These are phyloP conservation scores for Plasmodium malariae DNA, from an alignment of 169 alveolate species.

Conservation along the genomic window DNA sequence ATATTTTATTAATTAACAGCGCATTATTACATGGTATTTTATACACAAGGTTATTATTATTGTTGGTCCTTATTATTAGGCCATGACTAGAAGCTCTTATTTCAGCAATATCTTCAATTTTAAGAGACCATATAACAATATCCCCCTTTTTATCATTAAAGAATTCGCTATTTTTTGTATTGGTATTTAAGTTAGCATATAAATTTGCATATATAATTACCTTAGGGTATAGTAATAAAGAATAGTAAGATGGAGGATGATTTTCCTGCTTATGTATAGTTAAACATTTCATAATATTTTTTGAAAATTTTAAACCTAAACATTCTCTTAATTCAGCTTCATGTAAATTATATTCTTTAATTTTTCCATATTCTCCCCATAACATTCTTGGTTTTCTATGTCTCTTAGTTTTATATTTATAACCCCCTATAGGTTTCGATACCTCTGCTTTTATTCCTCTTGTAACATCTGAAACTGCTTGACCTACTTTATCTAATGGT, in stretches of 20 bases:
- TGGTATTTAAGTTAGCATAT: constrained; percentile 28
- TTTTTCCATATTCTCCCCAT: constrained; percentile 89
- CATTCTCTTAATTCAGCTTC: constrained; percentile 89
- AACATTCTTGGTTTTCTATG: constrained; percentile 92
- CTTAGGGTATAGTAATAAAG: constrained; percentile 63
- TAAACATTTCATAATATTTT: constrained; percentile 83
- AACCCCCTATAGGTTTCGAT: constrained; percentile 86
- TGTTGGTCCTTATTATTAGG: constrained; percentile 29
- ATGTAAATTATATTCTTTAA: constrained; percentile 82
- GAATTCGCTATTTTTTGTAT: constrained; percentile 18
- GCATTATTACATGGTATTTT: constrained; percentile 76
- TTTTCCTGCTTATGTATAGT: constrained; percentile 75
- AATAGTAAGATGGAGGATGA: constrained; percentile 70
- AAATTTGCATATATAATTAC: constrained; percentile 72
- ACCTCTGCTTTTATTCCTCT: constrained; percentile 91
- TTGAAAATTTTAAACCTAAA: constrained; percentile 85
- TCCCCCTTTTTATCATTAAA: constrained; percentile 42
- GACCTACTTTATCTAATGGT: constrained; percentile 93
- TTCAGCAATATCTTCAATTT: constrained; percentile 67
- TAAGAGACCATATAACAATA: constrained; percentile 74
- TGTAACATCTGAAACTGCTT: constrained; percentile 92
- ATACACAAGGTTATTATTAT: constrained; percentile 18
- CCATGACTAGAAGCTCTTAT: constrained; percentile 76
- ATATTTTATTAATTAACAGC: constrained; percentile 45
- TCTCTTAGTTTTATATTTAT: constrained; percentile 82